Evolutionary conservation across 768 basidiomycete genomes (phyloP).

Genomic region (Gymnopilus dilepis): DNA sequence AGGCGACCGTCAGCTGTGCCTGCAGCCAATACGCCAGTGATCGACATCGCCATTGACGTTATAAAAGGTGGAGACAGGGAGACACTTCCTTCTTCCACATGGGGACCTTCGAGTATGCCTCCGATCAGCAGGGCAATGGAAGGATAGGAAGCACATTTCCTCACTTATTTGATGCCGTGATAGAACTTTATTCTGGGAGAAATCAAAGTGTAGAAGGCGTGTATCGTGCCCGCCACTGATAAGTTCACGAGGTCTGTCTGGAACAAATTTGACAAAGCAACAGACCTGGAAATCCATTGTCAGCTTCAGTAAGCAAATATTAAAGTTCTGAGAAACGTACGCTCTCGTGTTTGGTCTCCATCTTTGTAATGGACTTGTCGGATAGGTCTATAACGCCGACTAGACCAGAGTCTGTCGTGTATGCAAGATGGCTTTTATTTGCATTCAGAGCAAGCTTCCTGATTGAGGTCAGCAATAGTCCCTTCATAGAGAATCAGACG

Average conservation of each 20-base stretch:
- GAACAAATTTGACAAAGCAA: constrained; percentile 71
- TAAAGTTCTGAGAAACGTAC: constrained; percentile 44
- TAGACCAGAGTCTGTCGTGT: constrained; percentile 69
- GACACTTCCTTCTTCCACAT: constrained; percentile 48
- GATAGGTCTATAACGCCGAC: constrained; percentile 71
- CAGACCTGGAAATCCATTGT: constrained; percentile 59
- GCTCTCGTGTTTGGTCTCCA: constrained; percentile 67
- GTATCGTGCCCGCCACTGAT: constrained; percentile 83
- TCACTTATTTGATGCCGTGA: constrained; percentile 66
- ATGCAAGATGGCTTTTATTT: constrained; percentile 63
- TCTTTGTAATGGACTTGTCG: constrained; percentile 49
- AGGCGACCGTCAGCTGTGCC: constrained; percentile 80
- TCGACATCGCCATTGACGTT: constrained; percentile 62
- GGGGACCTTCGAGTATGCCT: constrained; percentile 35
- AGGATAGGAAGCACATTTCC: constrained; percentile 17
- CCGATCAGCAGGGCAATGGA: not conserved
- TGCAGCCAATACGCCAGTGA: constrained; percentile 65
- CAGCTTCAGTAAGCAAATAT: not conserved
- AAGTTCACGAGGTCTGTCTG: constrained; percentile 70
- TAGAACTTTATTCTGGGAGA: constrained; percentile 55
- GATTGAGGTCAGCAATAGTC: constrained; percentile 35
- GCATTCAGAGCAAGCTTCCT: constrained; percentile 68
- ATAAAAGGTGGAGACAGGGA: constrained; percentile 79
- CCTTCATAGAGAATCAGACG: constrained; percentile 22
- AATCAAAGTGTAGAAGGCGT: constrained; percentile 71